Evolutionary conservation across 306 rosid species (phyloP).

Genomic region (Alnus rubra): DNA sequence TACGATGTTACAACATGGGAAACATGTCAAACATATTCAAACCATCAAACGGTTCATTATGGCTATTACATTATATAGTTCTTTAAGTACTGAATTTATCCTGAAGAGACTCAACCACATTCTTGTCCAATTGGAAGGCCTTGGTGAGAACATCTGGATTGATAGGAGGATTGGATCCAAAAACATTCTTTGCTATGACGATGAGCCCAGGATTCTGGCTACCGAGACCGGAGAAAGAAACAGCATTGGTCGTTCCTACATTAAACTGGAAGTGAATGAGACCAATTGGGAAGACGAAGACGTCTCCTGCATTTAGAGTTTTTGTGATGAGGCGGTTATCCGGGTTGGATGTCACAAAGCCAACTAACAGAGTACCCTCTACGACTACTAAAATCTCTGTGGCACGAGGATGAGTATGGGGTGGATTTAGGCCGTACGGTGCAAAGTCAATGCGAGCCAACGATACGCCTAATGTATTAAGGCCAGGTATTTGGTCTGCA

Average conservation of each 20-base stretch:
- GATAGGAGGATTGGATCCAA: neutral
- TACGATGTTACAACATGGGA: too few species aligned
- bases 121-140: neutral
- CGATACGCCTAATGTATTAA: neutral
- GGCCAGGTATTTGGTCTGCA: neutral
- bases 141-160: neutral
- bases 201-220: neutral
- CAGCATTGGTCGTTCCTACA: neutral
- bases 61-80: too few species aligned
- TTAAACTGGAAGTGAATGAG: neutral
- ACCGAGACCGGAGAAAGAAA: too few species aligned
- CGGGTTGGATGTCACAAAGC: neutral
- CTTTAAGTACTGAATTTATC: neutral
- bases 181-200: neutral
- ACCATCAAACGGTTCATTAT: too few species aligned
- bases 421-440: neutral
- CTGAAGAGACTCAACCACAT: neutral
- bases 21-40: too few species aligned
- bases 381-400: too few species aligned
- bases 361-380: too few species aligned
- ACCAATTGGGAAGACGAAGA: neutral
- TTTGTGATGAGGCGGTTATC: neutral
- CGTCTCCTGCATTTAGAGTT: neutral
- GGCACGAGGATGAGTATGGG: too few species aligned
- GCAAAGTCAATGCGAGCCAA: neutral